Base-by-base conservation (phyloP, 1,284 basidiomycete species). In the Peniophora sp. region DNA sequence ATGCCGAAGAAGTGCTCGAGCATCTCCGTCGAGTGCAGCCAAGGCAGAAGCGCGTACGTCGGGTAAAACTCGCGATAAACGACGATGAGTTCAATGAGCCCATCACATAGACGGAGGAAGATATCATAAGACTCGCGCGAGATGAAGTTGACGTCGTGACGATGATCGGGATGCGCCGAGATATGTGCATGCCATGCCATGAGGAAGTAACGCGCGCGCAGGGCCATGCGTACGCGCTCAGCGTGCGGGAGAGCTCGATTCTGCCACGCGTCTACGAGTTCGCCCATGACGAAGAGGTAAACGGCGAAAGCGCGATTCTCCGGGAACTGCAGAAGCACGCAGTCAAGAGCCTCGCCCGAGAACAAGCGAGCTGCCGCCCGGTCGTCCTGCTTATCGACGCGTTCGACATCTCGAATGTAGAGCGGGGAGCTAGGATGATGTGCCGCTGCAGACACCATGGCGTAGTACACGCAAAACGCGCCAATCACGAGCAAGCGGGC, bases 11-110 rank as follows among this genome's bases (percentile, higher is more conserved):
- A 49, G 53, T 72, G 70, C 45, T 75, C 69, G 50, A 63, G 65
- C 0, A 60, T 24, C 50, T 74, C 69, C 0, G 61, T 73, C 11
- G 67, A 69, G 52, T 68, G 62, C 9, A 73, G 62, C 71, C 72
- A 75, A 2, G 66, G 70, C 0, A 72, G 56, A 0, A 74, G 58
- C 0, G 71, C 70, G 12, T 50, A 48, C 1, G 34, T 2, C 3
- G 45, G 27, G 0, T 55, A 51, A 10, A 52, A 39, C 22, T 69
- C 59, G 1, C 65, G 65, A 52, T 72, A 58, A 36, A 65, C 60
- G 32, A 67, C n/a, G 2, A 73, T 50, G 0, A 73, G 59, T 0
- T 50, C 36, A 1, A 73, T 38, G 3, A 67, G 53, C 0, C 66
- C 59, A 16, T 69, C 49, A 20, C 62, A 59, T 12, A 72, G 47